phyloP scores from a whole-genome alignment of 805 yeast species.

The Nakazawaea laoshanensis region DNA sequence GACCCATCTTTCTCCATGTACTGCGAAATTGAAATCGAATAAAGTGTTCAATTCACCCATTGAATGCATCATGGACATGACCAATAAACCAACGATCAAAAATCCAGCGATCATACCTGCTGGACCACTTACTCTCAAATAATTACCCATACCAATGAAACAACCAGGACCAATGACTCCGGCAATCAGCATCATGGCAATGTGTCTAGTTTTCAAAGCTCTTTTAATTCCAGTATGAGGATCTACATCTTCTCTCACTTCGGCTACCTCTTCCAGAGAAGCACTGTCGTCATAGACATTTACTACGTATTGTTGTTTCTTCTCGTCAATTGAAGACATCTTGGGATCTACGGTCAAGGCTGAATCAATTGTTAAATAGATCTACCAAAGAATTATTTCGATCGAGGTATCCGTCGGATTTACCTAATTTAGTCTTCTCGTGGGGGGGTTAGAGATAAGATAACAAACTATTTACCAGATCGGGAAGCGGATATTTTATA shows the following conservation, averaged over 20 bases:
- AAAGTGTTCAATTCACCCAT: constrained; percentile 49
- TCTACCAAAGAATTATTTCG: too few relatives aligned
- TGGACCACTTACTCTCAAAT: constrained; percentile 42
- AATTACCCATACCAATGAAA: constrained; percentile 36
- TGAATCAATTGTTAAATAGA: too few relatives aligned
- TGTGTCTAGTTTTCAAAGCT: constrained; percentile 40
- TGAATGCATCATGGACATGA: constrained; percentile 44
- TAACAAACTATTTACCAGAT: too few relatives aligned
- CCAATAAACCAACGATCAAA: constrained; percentile 42
- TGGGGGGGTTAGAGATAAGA: too few relatives aligned
- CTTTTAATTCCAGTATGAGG: constrained; percentile 30
- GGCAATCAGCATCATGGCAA: constrained; percentile 43
- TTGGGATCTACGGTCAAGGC: too few relatives aligned
- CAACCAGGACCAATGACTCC: constrained; percentile 58
- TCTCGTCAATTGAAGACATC: too few relatives aligned
- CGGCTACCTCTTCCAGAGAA: too few relatives aligned
- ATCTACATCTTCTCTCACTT: constrained; percentile 15
- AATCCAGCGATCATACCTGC: constrained; percentile 40
- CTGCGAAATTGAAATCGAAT: constrained; percentile 46
- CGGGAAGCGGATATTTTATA: too few relatives aligned
- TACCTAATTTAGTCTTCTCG: too few relatives aligned
- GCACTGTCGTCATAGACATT: too few relatives aligned
- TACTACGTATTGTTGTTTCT: too few relatives aligned
- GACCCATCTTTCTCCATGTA: constrained; percentile 40
- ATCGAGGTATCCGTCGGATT: too few relatives aligned